A percentile compares a stretch with the other conserved stretches of the same genome.
Conservation (phyloP, 2,329 filamentous ascomycete species). For the Pseudovirgaria hyperparasitica region DNA sequence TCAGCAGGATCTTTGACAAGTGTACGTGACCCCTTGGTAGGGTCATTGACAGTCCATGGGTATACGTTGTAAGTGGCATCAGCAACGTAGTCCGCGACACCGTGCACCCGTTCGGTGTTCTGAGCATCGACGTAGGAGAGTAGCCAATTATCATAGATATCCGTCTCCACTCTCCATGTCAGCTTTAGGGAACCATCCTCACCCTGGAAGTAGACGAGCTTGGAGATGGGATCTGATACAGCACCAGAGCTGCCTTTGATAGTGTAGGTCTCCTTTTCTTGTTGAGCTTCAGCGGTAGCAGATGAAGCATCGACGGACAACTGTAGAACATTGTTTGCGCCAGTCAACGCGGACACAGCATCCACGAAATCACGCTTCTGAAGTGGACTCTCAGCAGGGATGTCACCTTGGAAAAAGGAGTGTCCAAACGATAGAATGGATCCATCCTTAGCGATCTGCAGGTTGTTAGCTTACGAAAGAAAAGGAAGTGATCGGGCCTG, state of each 20-base stretch:
- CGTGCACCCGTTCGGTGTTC: conserved; percentile 34
- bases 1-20: conserved; percentile 39
- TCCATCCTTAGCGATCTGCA: conserved; percentile 38
- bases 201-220: conserved; percentile 42
- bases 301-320: conserved; percentile 29
- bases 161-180: conserved; percentile 47
- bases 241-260: conserved; percentile 39
- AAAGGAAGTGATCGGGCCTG: not conserved
- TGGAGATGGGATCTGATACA: conserved; percentile 40
- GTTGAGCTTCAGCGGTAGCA: conserved; percentile 26
- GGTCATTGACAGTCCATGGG: conserved; percentile 44
- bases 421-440: conserved; percentile 46
- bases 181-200: conserved; percentile 35
- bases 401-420: conserved; percentile 32
- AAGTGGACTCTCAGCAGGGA: conserved; percentile 28
- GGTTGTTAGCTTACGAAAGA: conserved; percentile 1
- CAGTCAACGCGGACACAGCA: conserved; percentile 31
- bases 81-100: conserved; percentile 44
- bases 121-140: conserved; percentile 43
- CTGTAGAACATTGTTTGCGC: conserved; percentile 25
- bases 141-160: conserved; percentile 45
- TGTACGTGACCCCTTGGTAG: conserved; percentile 33
- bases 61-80: conserved; percentile 45
- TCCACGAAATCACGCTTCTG: conserved; percentile 31
- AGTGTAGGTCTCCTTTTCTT: conserved; percentile 26